Evolutionary conservation across 495 filamentous ascomycete genomes (phyloP), one percentile per base, ranked within the genome.

Genomic region (Penicillium herquei): DNA sequence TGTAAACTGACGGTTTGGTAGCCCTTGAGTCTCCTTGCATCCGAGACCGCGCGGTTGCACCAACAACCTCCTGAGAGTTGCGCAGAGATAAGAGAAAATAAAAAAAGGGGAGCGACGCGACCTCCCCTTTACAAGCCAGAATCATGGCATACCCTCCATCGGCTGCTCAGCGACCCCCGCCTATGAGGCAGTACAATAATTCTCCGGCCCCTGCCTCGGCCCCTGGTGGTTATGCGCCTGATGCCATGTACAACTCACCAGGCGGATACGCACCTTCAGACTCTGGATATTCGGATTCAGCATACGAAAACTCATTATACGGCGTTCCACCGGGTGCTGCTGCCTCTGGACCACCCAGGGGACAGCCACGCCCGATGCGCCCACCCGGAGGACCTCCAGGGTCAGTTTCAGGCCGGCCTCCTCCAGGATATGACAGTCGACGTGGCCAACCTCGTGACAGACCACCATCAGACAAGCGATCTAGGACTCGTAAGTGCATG

Each of bases 131-230:
- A 53, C 49, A 32, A 49, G 11, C 50, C 39, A 40, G 44, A 39
- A 62, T 57, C 55, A 76, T 76, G 73, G 71, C 71, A 39, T 76
- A 71, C 49, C 56, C 62, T 18, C 63, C 57, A 33, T 62, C 59
- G 49, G 57, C 58, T 40, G 59, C 63, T 35, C 71, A 72, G 64
- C 62, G 79, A 52, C 78, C 74, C 26, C 78, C 81, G 32, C 83
- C 81, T 49, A 65, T 70, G 60, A 68, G 80, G 58, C 80, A 81
- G 59, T 81, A 84, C 58, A 78, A 78, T 42, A 63, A 57, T 51
- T 62, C 67, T 16, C 66, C 66, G 13, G 65, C 64, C 6, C 63
- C 65, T 44, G 58, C 64, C 39, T 48, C 60, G 58, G 63, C 44
- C 18, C 71, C 70, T 31, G 70, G 57, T 37, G 50, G 61, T 63